Conservation (phyloP, 192 early-diverging fungal genomes). For the Mortierella alpina region DNA sequence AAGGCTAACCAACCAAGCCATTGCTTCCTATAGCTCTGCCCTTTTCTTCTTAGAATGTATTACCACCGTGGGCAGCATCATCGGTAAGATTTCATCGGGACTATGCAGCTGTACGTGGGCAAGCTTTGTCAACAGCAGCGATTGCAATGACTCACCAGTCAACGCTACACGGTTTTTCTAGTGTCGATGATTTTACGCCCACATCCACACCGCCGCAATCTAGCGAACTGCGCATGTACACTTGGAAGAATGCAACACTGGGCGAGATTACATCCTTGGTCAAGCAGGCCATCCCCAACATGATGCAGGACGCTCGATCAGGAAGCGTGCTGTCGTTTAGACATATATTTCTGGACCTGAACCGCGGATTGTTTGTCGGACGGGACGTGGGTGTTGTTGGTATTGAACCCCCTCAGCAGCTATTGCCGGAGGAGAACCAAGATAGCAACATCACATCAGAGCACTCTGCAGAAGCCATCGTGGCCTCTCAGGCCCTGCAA, state of each 20-base stretch:
- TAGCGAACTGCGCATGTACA: constrained; percentile 35
- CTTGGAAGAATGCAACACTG: constrained; percentile 50
- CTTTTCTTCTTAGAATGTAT: constrained; percentile 41
- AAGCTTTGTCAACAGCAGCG: neutral
- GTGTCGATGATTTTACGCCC: constrained; percentile 25
- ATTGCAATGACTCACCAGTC: neutral
- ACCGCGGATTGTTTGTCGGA: constrained; percentile 17
- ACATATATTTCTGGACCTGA: constrained; percentile 30
- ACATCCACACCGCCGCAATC: constrained; percentile 17
- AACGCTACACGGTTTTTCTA: neutral
- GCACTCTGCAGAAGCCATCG: neutral
- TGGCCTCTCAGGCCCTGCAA: neutral
- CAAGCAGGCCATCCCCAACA: constrained; percentile 38
- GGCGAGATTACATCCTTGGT: constrained; percentile 34
- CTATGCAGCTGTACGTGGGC: neutral
- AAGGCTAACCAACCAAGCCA: neutral
- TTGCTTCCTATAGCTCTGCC: constrained; percentile 14
- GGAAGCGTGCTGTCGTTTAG: constrained; percentile 26
- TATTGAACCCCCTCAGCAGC: constrained; percentile 3
- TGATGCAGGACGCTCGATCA: constrained; percentile 12
- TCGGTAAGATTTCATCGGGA: constrained; percentile 11
- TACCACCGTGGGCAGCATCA: constrained; percentile 28
- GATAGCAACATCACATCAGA: neutral
- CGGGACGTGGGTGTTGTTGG: constrained; percentile 24
- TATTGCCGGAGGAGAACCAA: neutral